Evolutionary conservation across 768 basidiomycete species (phyloP), one percentile per base, ranked within the genome.

Genomic region (Sporobolomyces pararoseus): DNA sequence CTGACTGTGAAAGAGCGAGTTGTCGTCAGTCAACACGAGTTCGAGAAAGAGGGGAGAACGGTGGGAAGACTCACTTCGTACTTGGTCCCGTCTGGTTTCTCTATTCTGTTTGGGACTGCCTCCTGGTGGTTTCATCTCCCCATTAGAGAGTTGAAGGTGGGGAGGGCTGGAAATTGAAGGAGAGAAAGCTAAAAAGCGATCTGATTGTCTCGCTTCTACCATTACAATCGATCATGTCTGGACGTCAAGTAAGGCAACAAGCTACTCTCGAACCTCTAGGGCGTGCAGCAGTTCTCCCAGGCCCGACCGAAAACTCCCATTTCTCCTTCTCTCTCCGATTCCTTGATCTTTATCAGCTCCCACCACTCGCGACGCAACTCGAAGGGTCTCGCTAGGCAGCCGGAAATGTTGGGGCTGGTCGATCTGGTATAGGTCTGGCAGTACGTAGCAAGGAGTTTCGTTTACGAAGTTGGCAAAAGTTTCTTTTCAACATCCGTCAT

Each of bases 361-460:
- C n/a, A n/a, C n/a, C n/a, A n/a, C n/a, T n/a, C n/a, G n/a, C n/a
- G 17, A 19, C 9, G 7, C 51, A 27, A 27, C 31, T 25, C 44
- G 12, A 6, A 29, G 61, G 12, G 37, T 27, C 87, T 87, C 86
- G 39, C 10, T 42, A 42, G 9, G 39, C n/a, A 42, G 17, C 39
- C 17, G 39, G 39, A 42, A 17, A n/a, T n/a, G n/a, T n/a, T n/a
- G n/a, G n/a, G n/a, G n/a, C n/a, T n/a, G n/a, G n/a, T n/a, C n/a
- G n/a, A n/a, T n/a, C n/a, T n/a, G n/a, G n/a, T n/a, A n/a, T n/a
- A n/a, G n/a, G n/a, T n/a, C n/a, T n/a, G n/a, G n/a, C n/a, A n/a
- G n/a, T n/a, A n/a, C n/a, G n/a, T n/a, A n/a, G n/a, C n/a, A n/a
- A n/a, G n/a, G n/a, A n/a, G n/a, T n/a, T n/a, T n/a, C n/a, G n/a